Evolutionary conservation across 2,329 filamentous ascomycete genomes (phyloP).

Genomic region (Diaporthe sp.): DNA sequence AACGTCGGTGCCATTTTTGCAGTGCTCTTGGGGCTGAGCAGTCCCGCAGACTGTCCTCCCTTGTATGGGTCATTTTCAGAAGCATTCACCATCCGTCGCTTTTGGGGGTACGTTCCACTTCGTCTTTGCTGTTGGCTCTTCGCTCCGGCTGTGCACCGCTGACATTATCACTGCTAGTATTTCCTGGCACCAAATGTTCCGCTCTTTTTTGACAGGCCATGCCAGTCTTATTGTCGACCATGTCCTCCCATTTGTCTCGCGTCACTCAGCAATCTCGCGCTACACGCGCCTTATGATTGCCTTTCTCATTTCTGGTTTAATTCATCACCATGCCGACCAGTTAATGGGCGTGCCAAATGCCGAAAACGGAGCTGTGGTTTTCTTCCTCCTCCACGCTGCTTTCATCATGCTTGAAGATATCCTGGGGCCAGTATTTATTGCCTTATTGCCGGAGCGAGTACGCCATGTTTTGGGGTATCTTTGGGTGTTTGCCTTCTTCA

Average conservation of each 20-base stretch:
- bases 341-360: constrained; percentile 11
- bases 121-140: not conserved
- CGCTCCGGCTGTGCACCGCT: not conserved
- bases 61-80: constrained; percentile 19
- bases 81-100: constrained; percentile 24
- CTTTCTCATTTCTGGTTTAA: constrained; percentile 25
- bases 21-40: not conserved
- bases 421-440: not conserved
- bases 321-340: constrained; percentile 16
- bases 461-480: constrained; percentile 3
- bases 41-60: constrained; percentile 8
- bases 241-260: constrained; percentile 8
- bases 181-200: constrained; percentile 33
- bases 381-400: constrained; percentile 33
- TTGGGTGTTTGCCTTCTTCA: constrained; percentile 25
- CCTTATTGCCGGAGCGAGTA: not conserved
- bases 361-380: constrained; percentile 12
- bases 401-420: constrained; percentile 31
- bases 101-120: constrained; percentile 29
- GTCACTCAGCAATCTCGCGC: constrained; percentile 3
- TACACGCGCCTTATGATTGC: constrained; percentile 22
- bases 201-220: constrained; percentile 22
- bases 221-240: constrained; percentile 15
- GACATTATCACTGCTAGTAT: not conserved
- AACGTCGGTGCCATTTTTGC: constrained; percentile 17